These are phyloP conservation scores for Pseudogymnoascus sp. DNA, from an alignment of 2,329 filamentous ascomycete species.

Conservation along the genomic window DNA sequence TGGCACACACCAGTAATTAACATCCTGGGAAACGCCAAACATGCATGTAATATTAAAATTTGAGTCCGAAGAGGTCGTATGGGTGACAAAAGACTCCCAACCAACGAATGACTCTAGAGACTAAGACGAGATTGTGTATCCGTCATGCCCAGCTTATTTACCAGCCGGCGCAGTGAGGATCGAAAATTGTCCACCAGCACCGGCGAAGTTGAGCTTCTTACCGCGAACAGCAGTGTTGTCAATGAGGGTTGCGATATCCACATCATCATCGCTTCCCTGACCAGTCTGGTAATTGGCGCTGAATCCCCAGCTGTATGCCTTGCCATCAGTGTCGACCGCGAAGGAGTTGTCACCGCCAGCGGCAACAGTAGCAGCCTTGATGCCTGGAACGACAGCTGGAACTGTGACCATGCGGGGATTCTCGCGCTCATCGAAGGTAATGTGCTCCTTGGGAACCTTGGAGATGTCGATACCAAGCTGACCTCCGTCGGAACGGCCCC, in stretches of 20 bases:
- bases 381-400: conserved; percentile 50
- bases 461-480: conserved; percentile 50
- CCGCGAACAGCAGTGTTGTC: conserved; percentile 76
- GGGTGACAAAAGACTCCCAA: background rate
- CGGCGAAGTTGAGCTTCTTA: conserved; percentile 67
- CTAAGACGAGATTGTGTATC: background rate
- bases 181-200: conserved; percentile 80
- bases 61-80: background rate
- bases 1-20: background rate
- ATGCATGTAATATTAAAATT: conserved; percentile 1
- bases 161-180: conserved; percentile 42
- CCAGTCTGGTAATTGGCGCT: conserved; percentile 74
- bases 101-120: background rate
- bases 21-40: conserved; percentile 6
- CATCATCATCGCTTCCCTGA: conserved; percentile 68
- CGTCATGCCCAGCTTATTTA: background rate
- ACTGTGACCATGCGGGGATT: conserved; percentile 63
- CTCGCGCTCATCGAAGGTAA: conserved; percentile 55
- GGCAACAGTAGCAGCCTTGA: conserved; percentile 50
- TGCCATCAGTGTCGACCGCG: conserved; percentile 58
- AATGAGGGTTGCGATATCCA: conserved; percentile 67
- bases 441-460: conserved; percentile 46
- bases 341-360: conserved; percentile 67
- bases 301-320: conserved; percentile 74
- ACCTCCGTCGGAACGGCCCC: conserved; percentile 48